phyloP scores from a whole-genome alignment of 2,329 filamentous ascomycete genomes.

The Moelleriella libera region DNA sequence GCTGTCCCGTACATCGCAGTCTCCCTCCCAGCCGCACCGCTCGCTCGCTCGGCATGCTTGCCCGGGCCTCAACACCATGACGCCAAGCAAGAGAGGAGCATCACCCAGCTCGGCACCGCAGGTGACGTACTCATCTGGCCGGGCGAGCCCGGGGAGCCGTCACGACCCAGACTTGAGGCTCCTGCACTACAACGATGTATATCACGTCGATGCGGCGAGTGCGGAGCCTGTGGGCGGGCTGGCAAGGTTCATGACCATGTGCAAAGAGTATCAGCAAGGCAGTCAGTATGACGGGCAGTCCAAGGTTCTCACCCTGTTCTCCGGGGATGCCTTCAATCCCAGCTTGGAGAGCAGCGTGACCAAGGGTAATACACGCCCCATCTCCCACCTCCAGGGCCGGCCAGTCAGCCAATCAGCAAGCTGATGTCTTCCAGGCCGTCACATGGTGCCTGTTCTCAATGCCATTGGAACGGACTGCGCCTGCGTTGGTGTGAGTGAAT shows the following conservation, averaged over 20 bases:
- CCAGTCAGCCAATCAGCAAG: background rate
- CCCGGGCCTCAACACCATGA: background rate
- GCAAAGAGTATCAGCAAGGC: constrained; percentile 58
- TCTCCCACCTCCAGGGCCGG: too few species aligned
- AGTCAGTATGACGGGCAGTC: constrained; percentile 48
- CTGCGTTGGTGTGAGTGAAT: constrained; percentile 57
- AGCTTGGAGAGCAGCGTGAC: constrained; percentile 80
- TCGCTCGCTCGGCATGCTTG: background rate
- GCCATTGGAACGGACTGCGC: constrained; percentile 62
- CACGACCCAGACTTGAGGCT: constrained; percentile 56
- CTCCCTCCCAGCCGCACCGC: too few species aligned
- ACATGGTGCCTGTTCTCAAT: constrained; percentile 83
- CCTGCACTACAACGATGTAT: constrained; percentile 88
- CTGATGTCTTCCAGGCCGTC: constrained; percentile 35
- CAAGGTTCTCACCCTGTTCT: constrained; percentile 65
- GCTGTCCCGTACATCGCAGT: too few species aligned
- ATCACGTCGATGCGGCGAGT: constrained; percentile 65
- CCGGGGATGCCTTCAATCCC: constrained; percentile 85
- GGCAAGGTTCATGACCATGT: constrained; percentile 64
- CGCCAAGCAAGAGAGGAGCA: background rate
- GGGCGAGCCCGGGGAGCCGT: constrained; percentile 2
- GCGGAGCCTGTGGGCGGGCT: constrained; percentile 74
- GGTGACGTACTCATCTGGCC: constrained; percentile 10
- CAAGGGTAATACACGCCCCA: constrained; percentile 41
- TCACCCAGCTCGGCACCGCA: constrained; percentile 13